Base-by-base conservation (phyloP, 2,329 filamentous ascomycete genomes). In the Penicillium sp. region DNA sequence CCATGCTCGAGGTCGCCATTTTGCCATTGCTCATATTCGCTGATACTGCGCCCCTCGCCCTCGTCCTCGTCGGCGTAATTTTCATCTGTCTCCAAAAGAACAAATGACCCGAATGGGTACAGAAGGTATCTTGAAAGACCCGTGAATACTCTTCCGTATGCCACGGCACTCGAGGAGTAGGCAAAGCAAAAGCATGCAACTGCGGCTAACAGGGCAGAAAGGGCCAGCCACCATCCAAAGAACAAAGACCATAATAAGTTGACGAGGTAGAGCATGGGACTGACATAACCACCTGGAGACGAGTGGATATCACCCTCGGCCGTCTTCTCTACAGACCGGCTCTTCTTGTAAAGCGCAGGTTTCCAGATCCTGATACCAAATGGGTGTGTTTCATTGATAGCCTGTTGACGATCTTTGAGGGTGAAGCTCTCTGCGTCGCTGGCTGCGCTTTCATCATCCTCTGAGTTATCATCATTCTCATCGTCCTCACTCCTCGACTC, bases 351-450 rank as follows among this genome's bases (percentile, higher is more conserved):
- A 55, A 99, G 72, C 1, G 93, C 95, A 36, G 93, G 93, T 71
- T 99, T 99, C 93, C 93, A 99, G 56, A 99, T 89, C 68, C 95
- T 85, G 67, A 99, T 97, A 77, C 93, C 93, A 63, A 99, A 99
- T 0, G 93, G 93, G 77, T 99, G 93, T 0, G 93, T 99, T 69
- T 95, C 87, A 73, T 99, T 99, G 77, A 99, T 99, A 57, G 93
- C 93, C 68, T 95, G 85, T 72, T 99, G 93, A 48, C 93, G 84
- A 70, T 99, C 93, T 70, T 95, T 95, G 61, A 99, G 80, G 0
- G 93, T 99, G 68, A 99, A 99, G 74, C 92, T 97, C 73, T 96
- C 93, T 1, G 93, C 88, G 61, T 97, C 93, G 69, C 92, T 96
- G 43, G 91, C 64, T 51, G 87, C 83, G 16, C 87, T 60, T 4